A percentile compares a stretch with the other conserved stretches of the same genome.
phyloP scores from a whole-genome alignment of 192 early-diverging fungal species.

The Coemansia sp. region DNA sequence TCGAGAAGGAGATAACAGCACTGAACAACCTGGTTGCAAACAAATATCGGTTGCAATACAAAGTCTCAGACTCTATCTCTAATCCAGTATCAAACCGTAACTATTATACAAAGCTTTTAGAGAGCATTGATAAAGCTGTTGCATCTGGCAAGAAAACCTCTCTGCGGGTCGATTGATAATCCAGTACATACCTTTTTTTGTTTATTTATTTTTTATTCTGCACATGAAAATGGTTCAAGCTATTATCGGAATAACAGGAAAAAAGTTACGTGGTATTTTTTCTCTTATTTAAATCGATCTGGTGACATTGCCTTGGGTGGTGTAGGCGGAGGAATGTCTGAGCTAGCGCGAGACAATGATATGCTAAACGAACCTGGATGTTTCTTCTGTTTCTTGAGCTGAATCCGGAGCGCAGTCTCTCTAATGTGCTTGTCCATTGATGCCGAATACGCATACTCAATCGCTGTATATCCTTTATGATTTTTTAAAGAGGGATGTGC shows the following conservation, averaged over 20 bases:
- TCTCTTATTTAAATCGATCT: conserved; percentile 16
- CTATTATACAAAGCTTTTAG: conserved; percentile 41
- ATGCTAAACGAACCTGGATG: conserved; percentile 16
- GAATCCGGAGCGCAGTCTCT: conserved; percentile 19
- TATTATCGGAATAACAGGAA: background rate
- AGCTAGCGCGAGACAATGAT: conserved; percentile 18
- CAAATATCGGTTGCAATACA: conserved; percentile 31
- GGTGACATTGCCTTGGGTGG: conserved; percentile 16
- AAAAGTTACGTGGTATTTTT: background rate
- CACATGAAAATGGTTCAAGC: too few species aligned
- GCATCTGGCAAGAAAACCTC: conserved; percentile 20
- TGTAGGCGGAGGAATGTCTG: conserved; percentile 13
- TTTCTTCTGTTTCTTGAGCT: conserved; percentile 38
- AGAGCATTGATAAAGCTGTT: conserved; percentile 37
- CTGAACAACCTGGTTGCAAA: conserved; percentile 25
- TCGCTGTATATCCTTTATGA: conserved; percentile 51
- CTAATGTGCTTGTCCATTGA: conserved; percentile 45
- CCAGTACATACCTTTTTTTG: background rate
- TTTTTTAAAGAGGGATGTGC: conserved; percentile 39
- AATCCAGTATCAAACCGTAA: conserved; percentile 33
- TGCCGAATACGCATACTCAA: conserved; percentile 44
- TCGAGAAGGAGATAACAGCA: conserved; percentile 26
- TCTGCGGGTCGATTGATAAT: conserved; percentile 38
- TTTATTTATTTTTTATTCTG: background rate
- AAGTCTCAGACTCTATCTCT: conserved; percentile 19